These are phyloP conservation scores for Cordyceps militaris DNA, from an alignment of 2,329 filamentous ascomycete genomes.

Conservation along the genomic window DNA sequence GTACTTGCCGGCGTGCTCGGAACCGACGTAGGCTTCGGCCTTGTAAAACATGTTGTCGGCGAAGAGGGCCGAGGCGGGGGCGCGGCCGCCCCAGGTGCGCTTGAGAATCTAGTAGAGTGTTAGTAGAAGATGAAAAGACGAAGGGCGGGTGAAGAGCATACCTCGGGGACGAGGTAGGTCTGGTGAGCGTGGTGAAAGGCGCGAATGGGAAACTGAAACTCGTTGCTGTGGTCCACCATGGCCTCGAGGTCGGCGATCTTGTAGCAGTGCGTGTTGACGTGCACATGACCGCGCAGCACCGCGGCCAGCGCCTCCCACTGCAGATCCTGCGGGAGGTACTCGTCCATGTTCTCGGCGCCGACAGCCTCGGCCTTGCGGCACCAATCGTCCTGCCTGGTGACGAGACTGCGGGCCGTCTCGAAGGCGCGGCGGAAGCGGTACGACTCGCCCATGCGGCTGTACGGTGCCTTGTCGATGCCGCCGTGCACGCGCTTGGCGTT, in stretches of 20 bases:
- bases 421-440: slow-evolving; percentile 64
- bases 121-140: not conserved
- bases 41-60: slow-evolving; percentile 71
- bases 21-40: slow-evolving; percentile 56
- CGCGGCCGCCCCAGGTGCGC: slow-evolving; percentile 45
- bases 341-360: slow-evolving; percentile 43
- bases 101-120: slow-evolving; percentile 40
- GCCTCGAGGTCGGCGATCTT: slow-evolving; percentile 62
- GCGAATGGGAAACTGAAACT: slow-evolving; percentile 52
- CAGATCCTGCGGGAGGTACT: slow-evolving; percentile 56
- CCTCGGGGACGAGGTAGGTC: slow-evolving; percentile 40
- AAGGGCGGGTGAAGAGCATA: slow-evolving; percentile 21
- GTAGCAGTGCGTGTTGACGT: slow-evolving; percentile 67
- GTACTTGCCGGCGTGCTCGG: slow-evolving; percentile 59
- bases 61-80: slow-evolving; percentile 56
- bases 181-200: slow-evolving; percentile 15
- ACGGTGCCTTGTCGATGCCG: slow-evolving; percentile 43
- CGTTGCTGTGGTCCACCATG: slow-evolving; percentile 63
- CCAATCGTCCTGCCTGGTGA: slow-evolving; percentile 61
- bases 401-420: slow-evolving; percentile 51
- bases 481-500: slow-evolving; percentile 60
- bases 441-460: slow-evolving; percentile 59
- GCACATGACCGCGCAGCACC: slow-evolving; percentile 58
- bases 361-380: slow-evolving; percentile 47
- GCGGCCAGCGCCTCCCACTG: slow-evolving; percentile 57